Percentiles rank a stretch among this genome's conserved stretches.
Conservation (phyloP, 73 alveolate species). For the Effrenium voratum region DNA sequence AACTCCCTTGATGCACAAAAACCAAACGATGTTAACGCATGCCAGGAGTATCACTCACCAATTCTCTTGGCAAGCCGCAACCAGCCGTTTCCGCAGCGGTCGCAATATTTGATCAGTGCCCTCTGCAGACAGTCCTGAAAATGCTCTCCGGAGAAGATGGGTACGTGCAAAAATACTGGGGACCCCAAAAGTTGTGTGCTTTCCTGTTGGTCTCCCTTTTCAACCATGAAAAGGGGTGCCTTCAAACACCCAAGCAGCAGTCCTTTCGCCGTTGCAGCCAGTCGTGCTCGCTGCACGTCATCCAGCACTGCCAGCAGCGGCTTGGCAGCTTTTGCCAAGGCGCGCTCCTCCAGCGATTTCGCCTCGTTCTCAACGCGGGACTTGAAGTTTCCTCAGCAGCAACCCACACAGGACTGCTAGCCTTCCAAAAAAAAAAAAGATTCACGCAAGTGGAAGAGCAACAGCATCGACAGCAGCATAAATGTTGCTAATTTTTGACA, state of each 20-base stretch:
- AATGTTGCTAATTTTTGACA: too few species aligned
- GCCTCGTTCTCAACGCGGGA: slow-evolving; percentile 61
- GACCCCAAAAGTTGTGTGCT: too few species aligned
- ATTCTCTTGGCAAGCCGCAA: not conserved
- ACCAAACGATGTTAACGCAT: not conserved
- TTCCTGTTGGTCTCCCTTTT: too few species aligned
- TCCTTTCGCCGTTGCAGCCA: slow-evolving; percentile 63
- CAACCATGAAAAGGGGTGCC: too few species aligned
- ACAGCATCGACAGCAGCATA: too few species aligned
- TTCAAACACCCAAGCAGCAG: too few species aligned
- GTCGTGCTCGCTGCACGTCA: slow-evolving; percentile 36
- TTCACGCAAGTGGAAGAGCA: too few species aligned
- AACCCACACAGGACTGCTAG: too few species aligned
- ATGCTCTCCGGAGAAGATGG: too few species aligned
- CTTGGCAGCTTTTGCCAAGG: slow-evolving; percentile 79
- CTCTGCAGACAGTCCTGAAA: slow-evolving; percentile 35
- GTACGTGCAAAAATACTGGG: too few species aligned
- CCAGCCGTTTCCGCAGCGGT: slow-evolving; percentile 61
- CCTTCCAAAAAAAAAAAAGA: too few species aligned
- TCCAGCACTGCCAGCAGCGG: slow-evolving; percentile 67
- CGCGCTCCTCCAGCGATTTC: slow-evolving; percentile 42
- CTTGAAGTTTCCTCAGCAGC: slow-evolving; percentile 53
- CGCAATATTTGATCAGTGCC: slow-evolving; percentile 10
- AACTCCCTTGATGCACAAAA: not conserved
- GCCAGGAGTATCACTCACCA: not conserved